phyloP scores from a whole-genome alignment of 2,329 filamentous ascomycete genomes.

The Arthrobotrys conoides region DNA sequence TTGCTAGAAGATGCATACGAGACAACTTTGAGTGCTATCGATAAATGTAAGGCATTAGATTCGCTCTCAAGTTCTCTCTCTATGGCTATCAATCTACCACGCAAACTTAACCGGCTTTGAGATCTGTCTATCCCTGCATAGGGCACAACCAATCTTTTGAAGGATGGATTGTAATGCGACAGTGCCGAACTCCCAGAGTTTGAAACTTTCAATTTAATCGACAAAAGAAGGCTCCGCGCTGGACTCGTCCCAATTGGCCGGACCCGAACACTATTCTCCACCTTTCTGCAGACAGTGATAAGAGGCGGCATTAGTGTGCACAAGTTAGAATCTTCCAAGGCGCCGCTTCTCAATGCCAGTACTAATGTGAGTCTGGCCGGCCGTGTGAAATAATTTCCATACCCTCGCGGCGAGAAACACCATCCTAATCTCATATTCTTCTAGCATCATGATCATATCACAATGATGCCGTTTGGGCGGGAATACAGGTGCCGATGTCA shows the following conservation, averaged over 20 bases:
- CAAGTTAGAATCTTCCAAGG: slow-evolving; percentile 22
- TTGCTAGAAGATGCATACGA: background rate
- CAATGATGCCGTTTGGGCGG: slow-evolving; percentile 12
- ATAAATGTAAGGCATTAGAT: slow-evolving; percentile 1
- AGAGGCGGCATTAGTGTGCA: slow-evolving; percentile 15
- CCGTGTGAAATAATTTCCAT: slow-evolving; percentile 46
- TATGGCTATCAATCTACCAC: background rate
- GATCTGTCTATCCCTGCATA: slow-evolving; percentile 1
- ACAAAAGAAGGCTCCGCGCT: background rate
- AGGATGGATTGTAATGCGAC: background rate
- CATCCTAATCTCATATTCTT: slow-evolving; percentile 31
- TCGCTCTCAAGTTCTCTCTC: background rate
- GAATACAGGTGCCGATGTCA: slow-evolving; percentile 24
- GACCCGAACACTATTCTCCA: slow-evolving; percentile 12
- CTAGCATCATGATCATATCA: slow-evolving; percentile 39
- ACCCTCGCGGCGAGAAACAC: slow-evolving; percentile 25
- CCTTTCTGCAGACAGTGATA: slow-evolving; percentile 12
- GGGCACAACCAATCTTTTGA: background rate
- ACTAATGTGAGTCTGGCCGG: slow-evolving; percentile 19
- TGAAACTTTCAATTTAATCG: background rate
- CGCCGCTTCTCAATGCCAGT: slow-evolving; percentile 33
- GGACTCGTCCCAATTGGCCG: slow-evolving; percentile 33
- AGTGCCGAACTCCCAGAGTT: slow-evolving; percentile 8
- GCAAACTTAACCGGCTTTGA: background rate
- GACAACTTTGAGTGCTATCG: slow-evolving; percentile 2